Percentiles rank a stretch among this genome's conserved stretches.
Evolutionary conservation across 768 basidiomycete species (phyloP).

Genomic region (Mycena sanguinolenta): DNA sequence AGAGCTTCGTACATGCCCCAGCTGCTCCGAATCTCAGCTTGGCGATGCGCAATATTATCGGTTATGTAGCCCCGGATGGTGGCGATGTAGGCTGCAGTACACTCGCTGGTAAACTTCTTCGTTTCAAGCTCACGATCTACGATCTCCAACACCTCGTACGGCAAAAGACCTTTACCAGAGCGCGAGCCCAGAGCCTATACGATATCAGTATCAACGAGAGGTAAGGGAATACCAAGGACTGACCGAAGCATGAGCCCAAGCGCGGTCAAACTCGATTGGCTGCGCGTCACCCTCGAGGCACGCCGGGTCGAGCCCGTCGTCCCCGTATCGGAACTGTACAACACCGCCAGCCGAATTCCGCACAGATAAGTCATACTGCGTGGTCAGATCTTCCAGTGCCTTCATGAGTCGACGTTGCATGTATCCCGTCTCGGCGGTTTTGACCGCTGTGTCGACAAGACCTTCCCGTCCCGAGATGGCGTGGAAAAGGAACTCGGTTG

Average conservation of each 20-base stretch:
- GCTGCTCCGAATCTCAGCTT: slow-evolving; percentile 75
- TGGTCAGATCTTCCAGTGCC: slow-evolving; percentile 95
- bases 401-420: slow-evolving; percentile 99
- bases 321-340: slow-evolving; percentile 97
- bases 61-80: slow-evolving; percentile 80
- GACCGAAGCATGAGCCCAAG: slow-evolving; percentile 89
- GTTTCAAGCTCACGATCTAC: slow-evolving; percentile 73
- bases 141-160: slow-evolving; percentile 87
- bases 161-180: slow-evolving; percentile 76
- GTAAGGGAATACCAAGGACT: slow-evolving; percentile 36
- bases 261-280: slow-evolving; percentile 90
- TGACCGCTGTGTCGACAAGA: slow-evolving; percentile 98
- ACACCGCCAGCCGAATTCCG: slow-evolving; percentile 95
- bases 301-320: slow-evolving; percentile 97
- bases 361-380: slow-evolving; percentile 96
- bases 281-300: slow-evolving; percentile 96
- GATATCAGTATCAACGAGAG: slow-evolving; percentile 22
- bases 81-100: slow-evolving; percentile 77
- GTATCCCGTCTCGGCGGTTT: slow-evolving; percentile 99
- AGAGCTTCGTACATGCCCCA: slow-evolving; percentile 90
- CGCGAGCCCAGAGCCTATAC: slow-evolving; percentile 74
- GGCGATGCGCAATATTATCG: slow-evolving; percentile 71
- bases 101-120: slow-evolving; percentile 74
- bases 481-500: slow-evolving; percentile 98
- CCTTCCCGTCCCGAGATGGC: slow-evolving; percentile 99